Evolutionary conservation across 2,329 filamentous ascomycete genomes (phyloP), one percentile per base, ranked within the genome.

Genomic region (Geosmithia putterillii): DNA sequence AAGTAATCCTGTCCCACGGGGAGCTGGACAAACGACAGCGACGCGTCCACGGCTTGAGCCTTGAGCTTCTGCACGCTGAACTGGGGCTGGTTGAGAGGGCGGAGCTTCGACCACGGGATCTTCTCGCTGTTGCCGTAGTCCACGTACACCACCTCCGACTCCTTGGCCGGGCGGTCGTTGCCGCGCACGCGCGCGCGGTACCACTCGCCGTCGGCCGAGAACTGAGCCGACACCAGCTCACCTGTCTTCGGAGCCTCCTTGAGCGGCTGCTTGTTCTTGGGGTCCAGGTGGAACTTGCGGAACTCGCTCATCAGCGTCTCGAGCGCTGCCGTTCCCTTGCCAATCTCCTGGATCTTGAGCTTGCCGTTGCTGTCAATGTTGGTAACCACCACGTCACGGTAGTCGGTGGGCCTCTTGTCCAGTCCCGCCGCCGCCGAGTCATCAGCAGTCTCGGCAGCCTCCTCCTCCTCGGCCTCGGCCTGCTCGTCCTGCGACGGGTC

Each of bases 121-220:
- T 81, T 83, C 65, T 98, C 92, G 44, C 78, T 83, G 73, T 98
- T 98, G 54, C 92, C 92, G 63, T 94, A 98, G 68, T 98, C 92
- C 48, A 98, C 79, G 65, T 95, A 98, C 39, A 94, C 68, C 21
- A 98, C 83, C 63, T 98, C 92, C 20, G 88, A 83, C 53, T 85
- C 79, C 73, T 92, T 87, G 55, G 81, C 82, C 8, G 89, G 76
- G 48, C 92, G 87, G 66, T 98, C 92, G 63, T 96, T 95, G 58
- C 89, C 81, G 48, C 89, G 83, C 48, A 98, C 79, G 48, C 82
- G 83, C 25, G 86, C 92, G 48, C 92, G 86, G 69, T 98, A 98
- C 90, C 90, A 98, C 52, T 92, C 80, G 46, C 82, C 79, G 58
- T 98, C 92, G 42, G 81, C 82, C 7, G 81, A 83, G 70, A 96